These are phyloP conservation scores for Kentomonas sorsogonicus DNA, from an alignment of 208 protist genomes.

Conservation along the genomic window DNA sequence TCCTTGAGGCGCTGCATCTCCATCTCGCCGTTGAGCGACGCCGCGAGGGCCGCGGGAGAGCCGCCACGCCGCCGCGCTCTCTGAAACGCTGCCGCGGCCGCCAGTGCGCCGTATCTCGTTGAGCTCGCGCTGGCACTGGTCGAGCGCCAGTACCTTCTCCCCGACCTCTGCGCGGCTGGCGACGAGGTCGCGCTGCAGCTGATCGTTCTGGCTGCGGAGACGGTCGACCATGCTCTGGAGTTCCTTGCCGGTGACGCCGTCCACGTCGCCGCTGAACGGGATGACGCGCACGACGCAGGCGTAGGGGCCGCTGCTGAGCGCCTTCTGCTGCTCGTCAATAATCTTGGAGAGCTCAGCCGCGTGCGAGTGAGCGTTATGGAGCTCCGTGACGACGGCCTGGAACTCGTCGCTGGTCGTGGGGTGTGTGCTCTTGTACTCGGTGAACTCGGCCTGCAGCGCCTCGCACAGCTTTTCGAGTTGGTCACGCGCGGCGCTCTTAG, in stretches of 20 bases:
- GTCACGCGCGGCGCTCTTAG: constrained; percentile 52
- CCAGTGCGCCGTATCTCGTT: too few relatives aligned
- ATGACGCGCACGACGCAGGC: constrained; percentile 38
- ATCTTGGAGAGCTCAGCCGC: constrained; percentile 45
- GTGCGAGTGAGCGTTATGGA: constrained; percentile 60
- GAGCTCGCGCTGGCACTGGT: too few relatives aligned
- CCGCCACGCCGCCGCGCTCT: too few relatives aligned
- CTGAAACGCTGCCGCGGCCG: too few relatives aligned
- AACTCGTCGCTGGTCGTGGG: constrained; percentile 80
- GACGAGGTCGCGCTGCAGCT: constrained; percentile 14
- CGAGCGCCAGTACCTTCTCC: too few relatives aligned
- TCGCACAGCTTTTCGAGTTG: constrained; percentile 60
- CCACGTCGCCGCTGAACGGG: too few relatives aligned
- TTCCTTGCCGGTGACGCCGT: constrained; percentile 26
- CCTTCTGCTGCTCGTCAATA: constrained; percentile 62
- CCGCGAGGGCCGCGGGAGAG: too few relatives aligned
- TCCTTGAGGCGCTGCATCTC: too few relatives aligned
- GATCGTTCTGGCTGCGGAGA: too few relatives aligned
- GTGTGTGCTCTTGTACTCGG: constrained; percentile 66
- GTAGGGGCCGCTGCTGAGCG: constrained; percentile 37
- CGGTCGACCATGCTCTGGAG: too few relatives aligned
- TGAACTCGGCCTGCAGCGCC: constrained; percentile 65
- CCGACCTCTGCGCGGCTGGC: background rate
- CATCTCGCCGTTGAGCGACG: too few relatives aligned
- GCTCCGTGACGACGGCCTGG: constrained; percentile 47